Percentiles rank a stretch among this genome's conserved stretches.
Conservation (phyloP, 768 basidiomycete species). For the Cytidiella melzeri region DNA sequence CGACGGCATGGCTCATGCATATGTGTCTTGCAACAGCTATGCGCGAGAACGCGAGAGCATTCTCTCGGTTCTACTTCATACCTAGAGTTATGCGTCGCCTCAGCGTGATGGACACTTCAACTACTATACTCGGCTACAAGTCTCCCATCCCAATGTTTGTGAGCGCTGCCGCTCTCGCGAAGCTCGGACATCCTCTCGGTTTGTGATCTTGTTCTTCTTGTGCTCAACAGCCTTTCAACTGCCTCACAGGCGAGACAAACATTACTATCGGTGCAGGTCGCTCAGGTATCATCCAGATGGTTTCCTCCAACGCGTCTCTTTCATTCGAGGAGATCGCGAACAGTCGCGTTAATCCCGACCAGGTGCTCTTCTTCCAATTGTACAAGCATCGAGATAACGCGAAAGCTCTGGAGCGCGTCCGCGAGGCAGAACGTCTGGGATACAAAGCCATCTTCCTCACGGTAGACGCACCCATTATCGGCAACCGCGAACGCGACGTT, state of each 20-base stretch:
- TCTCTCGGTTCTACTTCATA: slow-evolving; percentile 80
- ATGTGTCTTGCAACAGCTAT: slow-evolving; percentile 35
- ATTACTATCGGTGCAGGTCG: slow-evolving; percentile 64
- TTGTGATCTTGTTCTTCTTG: slow-evolving; percentile 1
- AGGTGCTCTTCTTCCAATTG: slow-evolving; percentile 75
- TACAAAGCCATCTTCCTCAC: slow-evolving; percentile 90
- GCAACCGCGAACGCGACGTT: slow-evolving; percentile 75
- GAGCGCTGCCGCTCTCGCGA: slow-evolving; percentile 78
- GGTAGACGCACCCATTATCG: slow-evolving; percentile 80
- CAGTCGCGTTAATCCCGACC: slow-evolving; percentile 44
- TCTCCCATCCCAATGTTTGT: slow-evolving; percentile 79
- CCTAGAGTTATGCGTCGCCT: slow-evolving; percentile 74
- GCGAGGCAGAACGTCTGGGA: slow-evolving; percentile 63
- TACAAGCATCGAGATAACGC: slow-evolving; percentile 74
- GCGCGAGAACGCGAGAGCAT: slow-evolving; percentile 72
- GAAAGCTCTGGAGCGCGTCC: slow-evolving; percentile 62
- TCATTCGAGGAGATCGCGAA: slow-evolving; percentile 58
- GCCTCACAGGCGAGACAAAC: slow-evolving; percentile 63
- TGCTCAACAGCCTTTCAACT: background rate
- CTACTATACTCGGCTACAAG: slow-evolving; percentile 64
- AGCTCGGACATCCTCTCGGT: slow-evolving; percentile 81
- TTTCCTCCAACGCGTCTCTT: slow-evolving; percentile 71
- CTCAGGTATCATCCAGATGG: slow-evolving; percentile 78
- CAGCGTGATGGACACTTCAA: slow-evolving; percentile 59
- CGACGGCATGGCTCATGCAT: background rate